Base-by-base conservation (phyloP, 164 flowering plant species). In the Platanus orientalis region DNA sequence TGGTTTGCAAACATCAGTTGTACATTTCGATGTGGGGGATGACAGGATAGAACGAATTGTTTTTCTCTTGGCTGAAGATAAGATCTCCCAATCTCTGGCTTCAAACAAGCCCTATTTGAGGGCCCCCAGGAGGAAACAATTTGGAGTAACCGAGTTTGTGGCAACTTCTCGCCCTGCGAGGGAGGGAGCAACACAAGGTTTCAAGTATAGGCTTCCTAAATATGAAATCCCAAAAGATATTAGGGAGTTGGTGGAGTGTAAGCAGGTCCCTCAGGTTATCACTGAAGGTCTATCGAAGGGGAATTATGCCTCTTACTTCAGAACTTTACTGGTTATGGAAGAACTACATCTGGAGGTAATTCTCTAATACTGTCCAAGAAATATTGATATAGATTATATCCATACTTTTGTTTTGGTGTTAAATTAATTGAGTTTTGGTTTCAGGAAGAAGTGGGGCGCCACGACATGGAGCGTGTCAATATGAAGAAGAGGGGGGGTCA, bases 261-360 rank as follows among this genome's bases (percentile, higher is more conserved):
- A 83, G 75, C 69, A 76, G 70, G 51, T 79, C 34, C 97, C 99
- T 6, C 83, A 80, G 61, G 83, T 53, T 70, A 50, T 95, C 14
- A 21, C 0, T 1, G 77, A 79, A 54, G 91, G 90, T 57, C 61
- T 95, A 44, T 69, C 71, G 3, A 62, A 40, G 29, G 67, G 54
- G 13, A 92, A 81, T 61, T 95, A 95, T 78, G 67, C 60, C 17
- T 14, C 71, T 10, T 92, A 63, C 72, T 95, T 95, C 75, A 79
- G 63, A 29, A 67, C 80, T 28, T 71, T 95, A 39, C 49, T 92
- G 25, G 74, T 70, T 57, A 80, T 95, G 88, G 99, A 92, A 77
- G 99, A 95, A 70, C 26, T 95, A 28, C 82, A 86, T 50, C 6
- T 89, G 70, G 97, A 95, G 99, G 99, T 92, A 65, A 62, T 25